Conservation (phyloP, 805 yeast genomes). For the Metschnikowia lunata region DNA sequence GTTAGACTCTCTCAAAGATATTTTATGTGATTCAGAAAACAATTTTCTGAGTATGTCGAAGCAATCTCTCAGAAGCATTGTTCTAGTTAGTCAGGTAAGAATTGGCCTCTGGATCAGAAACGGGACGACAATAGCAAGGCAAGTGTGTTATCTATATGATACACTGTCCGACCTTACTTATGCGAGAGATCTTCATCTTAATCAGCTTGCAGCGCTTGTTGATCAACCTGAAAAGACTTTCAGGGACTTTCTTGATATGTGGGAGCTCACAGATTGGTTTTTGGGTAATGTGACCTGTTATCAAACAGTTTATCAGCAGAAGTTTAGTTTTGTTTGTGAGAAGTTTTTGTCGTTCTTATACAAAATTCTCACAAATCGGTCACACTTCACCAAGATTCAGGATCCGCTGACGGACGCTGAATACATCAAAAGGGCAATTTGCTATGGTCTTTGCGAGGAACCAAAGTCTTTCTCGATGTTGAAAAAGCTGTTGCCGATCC, state of each 20-base stretch:
- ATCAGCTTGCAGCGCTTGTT: constrained; percentile 39
- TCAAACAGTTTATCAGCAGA: constrained; percentile 46
- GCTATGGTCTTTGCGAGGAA: constrained; percentile 46
- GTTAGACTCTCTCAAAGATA: constrained; percentile 15
- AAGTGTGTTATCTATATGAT: constrained; percentile 47
- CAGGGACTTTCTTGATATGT: constrained; percentile 45
- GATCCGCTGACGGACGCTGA: not conserved
- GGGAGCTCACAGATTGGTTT: constrained; percentile 52
- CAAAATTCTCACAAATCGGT: constrained; percentile 39
- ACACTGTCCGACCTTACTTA: constrained; percentile 38
- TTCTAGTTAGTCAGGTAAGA: constrained; percentile 56
- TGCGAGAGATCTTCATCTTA: constrained; percentile 43
- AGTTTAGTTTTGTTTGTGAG: constrained; percentile 40
- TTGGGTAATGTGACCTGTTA: constrained; percentile 28
- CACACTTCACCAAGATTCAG: constrained; percentile 18
- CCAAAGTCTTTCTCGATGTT: constrained; percentile 30
- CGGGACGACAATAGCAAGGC: constrained; percentile 52
- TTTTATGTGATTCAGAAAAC: constrained; percentile 9
- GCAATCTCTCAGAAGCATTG: constrained; percentile 55
- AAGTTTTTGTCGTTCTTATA: constrained; percentile 43
- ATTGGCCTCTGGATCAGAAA: constrained; percentile 73
- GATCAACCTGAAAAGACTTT: constrained; percentile 37
- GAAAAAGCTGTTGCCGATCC: constrained; percentile 20
- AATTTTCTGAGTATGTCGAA: constrained; percentile 48
- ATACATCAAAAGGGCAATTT: constrained; percentile 38